Base-by-base conservation (phyloP, 2,329 filamentous ascomycete species). In the Colletotrichum ledebouriae region DNA sequence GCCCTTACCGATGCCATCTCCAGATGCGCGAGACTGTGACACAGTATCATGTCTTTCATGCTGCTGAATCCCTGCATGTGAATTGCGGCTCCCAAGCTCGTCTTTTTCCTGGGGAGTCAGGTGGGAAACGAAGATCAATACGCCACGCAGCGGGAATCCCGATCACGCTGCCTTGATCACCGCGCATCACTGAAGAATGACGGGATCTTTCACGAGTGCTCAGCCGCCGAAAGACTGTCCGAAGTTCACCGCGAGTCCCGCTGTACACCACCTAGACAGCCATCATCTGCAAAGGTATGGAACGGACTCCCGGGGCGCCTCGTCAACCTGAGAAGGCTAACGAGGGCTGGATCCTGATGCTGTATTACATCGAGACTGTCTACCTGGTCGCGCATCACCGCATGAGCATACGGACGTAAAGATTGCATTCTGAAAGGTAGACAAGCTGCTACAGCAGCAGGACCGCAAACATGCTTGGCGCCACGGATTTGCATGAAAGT, bases 101-200 rank as follows among this genome's bases (percentile, higher is more conserved):
- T 39, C 10, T 39, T 39, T 11, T 11, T 3, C 10, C 4, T 39
- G 37, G 15, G 9, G 37, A 10, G 22, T 4, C 29, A 44, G 6
- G 9, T 13, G 20, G 17, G 42, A 59, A 17, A 13, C 33, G 29
- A 33, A 39, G 57, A 50, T 47, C 57, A 59, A 1, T 41, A 25
- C 42, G 33, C 57, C 44, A 39, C 46, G 34, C 20, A 20, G 29
- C 44, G 33, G 42, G 44, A 47, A n/a, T 22, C 29, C 37, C 57
- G 33, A 59, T 59, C 57, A 25, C 20, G 2, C 9, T 41, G n/a
- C 17, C 25, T 29, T 22, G 56, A 47, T 59, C 56, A 37, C 29
- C 56, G 34, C 57, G 5, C 33, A 50, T 59, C 39, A 57, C 20
- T 50, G 33, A 50, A 50, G 57, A 50, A 59, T 33, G 44, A 59